Evolutionary conservation across 768 basidiomycete species (phyloP), one percentile per base, ranked within the genome.

Genomic region (Tylopilus rubrobrunneus): DNA sequence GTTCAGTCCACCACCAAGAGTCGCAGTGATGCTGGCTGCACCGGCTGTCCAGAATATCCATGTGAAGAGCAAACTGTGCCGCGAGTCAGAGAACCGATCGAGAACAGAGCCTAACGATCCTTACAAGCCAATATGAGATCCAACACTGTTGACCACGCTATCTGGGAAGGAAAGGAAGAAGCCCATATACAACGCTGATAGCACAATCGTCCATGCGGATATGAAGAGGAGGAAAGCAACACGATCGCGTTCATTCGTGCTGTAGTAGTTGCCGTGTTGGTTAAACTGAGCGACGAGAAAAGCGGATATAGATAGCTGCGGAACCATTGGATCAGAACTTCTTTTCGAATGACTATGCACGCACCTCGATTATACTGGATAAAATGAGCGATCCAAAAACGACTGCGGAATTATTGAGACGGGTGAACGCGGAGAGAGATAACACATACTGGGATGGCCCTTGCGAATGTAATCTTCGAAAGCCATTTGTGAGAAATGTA

Each of bases 11-110:
- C 89, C 89, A 12, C 84, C 83, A 29, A 89, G 73, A 25, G 78
- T 68, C 19, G 79, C 71, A 1, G 89, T 90, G 44, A 91, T 77
- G 2, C 85, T 77, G 1, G 87, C 84, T 1, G 87, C 87, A 2
- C 78, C 87, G 0, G 88, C 82, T 3, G 81, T 75, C 89, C 89
- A 92, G 55, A 89, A 75, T 36, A 91, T 75, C 87, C 88, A 91
- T 1, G 87, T 88, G 19, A 91, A 14, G 46, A 75, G 53, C 46
- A 90, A 68, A 70, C 88, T 89, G 56, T n/a, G 36, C 27, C 17
- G 37, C 25, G 12, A 21, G 51, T 63, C 43, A 63, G 46, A 19
- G 33, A 49, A 39, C 21, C 23, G 11, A 45, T 46, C 41, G 2
- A 23, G 23, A 23, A 31, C 29, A 10, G 40, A 6, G n/a, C 55